Evolutionary conservation across 176 grass and related monocot species (phyloP).

Genomic region (Cenchrus purpureus): DNA sequence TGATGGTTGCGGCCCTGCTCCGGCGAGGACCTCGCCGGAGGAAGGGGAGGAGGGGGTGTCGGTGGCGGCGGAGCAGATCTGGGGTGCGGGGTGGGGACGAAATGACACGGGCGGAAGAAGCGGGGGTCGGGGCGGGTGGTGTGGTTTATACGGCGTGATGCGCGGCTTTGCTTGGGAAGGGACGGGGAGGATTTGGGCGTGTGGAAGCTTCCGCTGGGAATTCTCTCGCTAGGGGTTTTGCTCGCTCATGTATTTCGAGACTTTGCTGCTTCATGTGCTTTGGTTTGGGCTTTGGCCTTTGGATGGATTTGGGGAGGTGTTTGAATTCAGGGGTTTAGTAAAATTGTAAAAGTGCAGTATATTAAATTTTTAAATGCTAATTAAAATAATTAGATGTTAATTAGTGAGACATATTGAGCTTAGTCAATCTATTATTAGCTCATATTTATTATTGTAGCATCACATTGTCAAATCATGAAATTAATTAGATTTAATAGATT

Average conservation of each 20-base stretch:
- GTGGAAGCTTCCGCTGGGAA: not conserved
- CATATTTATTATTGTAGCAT: too few relatives aligned
- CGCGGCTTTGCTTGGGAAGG: not conserved
- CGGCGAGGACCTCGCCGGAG: constrained; percentile 42
- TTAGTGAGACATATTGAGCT: too few relatives aligned
- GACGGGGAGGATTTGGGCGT: constrained; percentile 9
- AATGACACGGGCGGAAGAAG: not conserved
- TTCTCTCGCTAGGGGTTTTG: not conserved
- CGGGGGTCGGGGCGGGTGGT: not conserved
- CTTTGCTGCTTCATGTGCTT: too few relatives aligned
- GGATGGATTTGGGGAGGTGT: too few relatives aligned
- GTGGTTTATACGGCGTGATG: constrained; percentile 35
- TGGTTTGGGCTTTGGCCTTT: too few relatives aligned
- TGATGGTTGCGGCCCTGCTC: not conserved
- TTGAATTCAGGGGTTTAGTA: too few relatives aligned
- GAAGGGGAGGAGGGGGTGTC: not conserved
- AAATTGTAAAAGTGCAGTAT: too few relatives aligned
- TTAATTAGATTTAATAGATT: too few relatives aligned
- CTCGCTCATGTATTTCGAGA: not conserved
- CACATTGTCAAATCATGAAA: too few relatives aligned
- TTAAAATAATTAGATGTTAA: too few relatives aligned
- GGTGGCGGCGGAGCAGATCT: constrained; percentile 47
- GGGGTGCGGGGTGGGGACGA: not conserved
- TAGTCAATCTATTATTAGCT: too few relatives aligned
- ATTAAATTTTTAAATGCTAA: too few relatives aligned